Conservation (phyloP, 2,329 filamentous ascomycete genomes). For the Hypoxylon sp. region DNA sequence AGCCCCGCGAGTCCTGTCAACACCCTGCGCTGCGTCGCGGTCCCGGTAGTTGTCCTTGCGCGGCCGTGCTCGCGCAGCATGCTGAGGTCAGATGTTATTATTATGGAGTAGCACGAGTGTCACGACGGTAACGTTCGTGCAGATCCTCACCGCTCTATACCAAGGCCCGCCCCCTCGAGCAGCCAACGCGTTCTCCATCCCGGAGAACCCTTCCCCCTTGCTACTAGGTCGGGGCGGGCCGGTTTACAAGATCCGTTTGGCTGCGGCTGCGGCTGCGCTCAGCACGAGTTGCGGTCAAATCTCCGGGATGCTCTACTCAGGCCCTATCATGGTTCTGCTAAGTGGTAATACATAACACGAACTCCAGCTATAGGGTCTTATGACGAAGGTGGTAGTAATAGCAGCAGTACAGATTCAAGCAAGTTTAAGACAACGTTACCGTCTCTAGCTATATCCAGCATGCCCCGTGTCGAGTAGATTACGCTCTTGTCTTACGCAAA, state of each 20-base stretch:
- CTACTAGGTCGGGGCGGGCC: neutral
- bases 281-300: neutral
- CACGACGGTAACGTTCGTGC: conserved; percentile 26
- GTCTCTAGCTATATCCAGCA: neutral
- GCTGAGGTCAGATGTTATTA: conserved; percentile 20
- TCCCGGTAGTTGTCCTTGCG: conserved; percentile 1
- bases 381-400: neutral
- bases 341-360: neutral
- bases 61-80: conserved; percentile 2
- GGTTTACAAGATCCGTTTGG: conserved; percentile 1
- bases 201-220: neutral
- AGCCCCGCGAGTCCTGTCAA: conserved; percentile 5
- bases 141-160: conserved; percentile 29
- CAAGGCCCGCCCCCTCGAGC: conserved; percentile 13
- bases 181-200: neutral
- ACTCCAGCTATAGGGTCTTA: neutral
- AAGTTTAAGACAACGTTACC: neutral
- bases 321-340: neutral
- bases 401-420: neutral
- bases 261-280: neutral
- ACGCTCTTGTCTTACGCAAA: neutral
- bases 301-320: neutral
- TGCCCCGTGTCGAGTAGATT: neutral
- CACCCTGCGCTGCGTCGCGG: conserved; percentile 7
- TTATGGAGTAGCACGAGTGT: conserved; percentile 15